Percentiles rank a stretch among this genome's conserved stretches.
Conservation (phyloP, 2,329 filamentous ascomycete species). For the Curvularia hawaiiensis region DNA sequence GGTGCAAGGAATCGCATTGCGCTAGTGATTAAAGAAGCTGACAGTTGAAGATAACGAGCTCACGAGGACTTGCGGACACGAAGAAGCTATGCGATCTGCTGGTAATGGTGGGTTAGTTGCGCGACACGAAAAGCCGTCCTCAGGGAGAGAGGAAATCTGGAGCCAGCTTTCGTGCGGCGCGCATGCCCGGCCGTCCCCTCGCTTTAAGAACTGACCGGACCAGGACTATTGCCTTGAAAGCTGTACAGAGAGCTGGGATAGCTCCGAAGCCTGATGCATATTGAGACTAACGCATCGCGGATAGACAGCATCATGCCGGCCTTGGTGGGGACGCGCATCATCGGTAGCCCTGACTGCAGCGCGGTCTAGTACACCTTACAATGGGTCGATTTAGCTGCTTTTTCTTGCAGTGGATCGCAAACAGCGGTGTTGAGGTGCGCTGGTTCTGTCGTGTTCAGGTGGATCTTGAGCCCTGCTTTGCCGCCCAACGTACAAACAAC, state of each 20-base stretch:
- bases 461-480: slow-evolving; percentile 18
- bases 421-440: slow-evolving; percentile 33
- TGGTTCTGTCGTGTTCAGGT: slow-evolving; percentile 22
- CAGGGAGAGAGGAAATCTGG: slow-evolving; percentile 12
- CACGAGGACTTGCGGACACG: not conserved
- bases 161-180: slow-evolving; percentile 19
- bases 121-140: slow-evolving; percentile 11
- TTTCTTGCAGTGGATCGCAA: slow-evolving; percentile 19
- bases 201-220: slow-evolving; percentile 36
- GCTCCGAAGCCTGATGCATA: slow-evolving; percentile 35
- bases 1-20: slow-evolving; percentile 27
- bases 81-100: slow-evolving; percentile 6
- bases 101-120: slow-evolving; percentile 19
- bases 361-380: slow-evolving; percentile 8
- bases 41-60: not conserved
- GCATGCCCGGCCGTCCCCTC: slow-evolving; percentile 20
- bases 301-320: slow-evolving; percentile 31
- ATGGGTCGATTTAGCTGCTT: slow-evolving; percentile 16
- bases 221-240: slow-evolving; percentile 25
- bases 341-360: slow-evolving; percentile 17
- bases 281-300: slow-evolving; percentile 35
- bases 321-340: slow-evolving; percentile 27
- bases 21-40: slow-evolving; percentile 5
- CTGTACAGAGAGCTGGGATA: slow-evolving; percentile 32
- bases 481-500: slow-evolving; percentile 16